Evolutionary conservation across 202 grass and related monocot species (phyloP).

Genomic region (Bolboschoenoplectus hybrid): DNA sequence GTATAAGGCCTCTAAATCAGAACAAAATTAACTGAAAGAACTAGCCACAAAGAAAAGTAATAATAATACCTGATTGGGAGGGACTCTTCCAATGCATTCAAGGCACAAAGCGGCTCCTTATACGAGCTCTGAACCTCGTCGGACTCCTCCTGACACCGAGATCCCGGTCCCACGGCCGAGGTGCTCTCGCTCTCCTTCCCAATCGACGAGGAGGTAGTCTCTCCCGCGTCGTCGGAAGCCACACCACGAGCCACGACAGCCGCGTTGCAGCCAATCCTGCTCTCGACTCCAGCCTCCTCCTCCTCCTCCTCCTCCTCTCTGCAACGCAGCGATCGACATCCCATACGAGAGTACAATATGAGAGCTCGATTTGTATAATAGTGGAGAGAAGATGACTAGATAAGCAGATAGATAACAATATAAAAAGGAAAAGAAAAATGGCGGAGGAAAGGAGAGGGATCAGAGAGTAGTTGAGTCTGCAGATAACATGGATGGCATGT

Average conservation of each 20-base stretch:
- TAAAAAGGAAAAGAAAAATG: background rate
- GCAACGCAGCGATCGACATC: slow-evolving; percentile 46
- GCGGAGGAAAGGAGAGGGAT: background rate
- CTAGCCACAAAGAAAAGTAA: background rate
- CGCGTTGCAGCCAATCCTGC: slow-evolving; percentile 33
- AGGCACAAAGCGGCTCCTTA: slow-evolving; percentile 27
- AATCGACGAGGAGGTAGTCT: slow-evolving; percentile 47
- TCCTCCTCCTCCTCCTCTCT: background rate
- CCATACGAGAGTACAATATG: no score
- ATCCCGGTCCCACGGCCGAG: slow-evolving; percentile 18
- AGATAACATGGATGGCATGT: slow-evolving; percentile 2
- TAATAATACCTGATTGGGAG: slow-evolving; percentile 53
- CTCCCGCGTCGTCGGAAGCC: background rate
- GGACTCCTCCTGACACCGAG: slow-evolving; percentile 24
- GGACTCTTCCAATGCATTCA: slow-evolving; percentile 56
- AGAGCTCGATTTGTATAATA: no score
- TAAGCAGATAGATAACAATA: no score
- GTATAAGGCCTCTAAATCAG: slow-evolving; percentile 6
- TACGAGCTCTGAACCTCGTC: slow-evolving; percentile 61
- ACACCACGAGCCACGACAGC: slow-evolving; percentile 35
- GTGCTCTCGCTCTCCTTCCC: slow-evolving; percentile 53
- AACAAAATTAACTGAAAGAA: background rate
- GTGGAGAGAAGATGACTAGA: background rate
- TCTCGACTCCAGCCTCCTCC: background rate
- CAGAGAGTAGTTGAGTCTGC: background rate